phyloP scores from a whole-genome alignment of 192 early-diverging fungal genomes.

The Haplosporangium gracile region DNA sequence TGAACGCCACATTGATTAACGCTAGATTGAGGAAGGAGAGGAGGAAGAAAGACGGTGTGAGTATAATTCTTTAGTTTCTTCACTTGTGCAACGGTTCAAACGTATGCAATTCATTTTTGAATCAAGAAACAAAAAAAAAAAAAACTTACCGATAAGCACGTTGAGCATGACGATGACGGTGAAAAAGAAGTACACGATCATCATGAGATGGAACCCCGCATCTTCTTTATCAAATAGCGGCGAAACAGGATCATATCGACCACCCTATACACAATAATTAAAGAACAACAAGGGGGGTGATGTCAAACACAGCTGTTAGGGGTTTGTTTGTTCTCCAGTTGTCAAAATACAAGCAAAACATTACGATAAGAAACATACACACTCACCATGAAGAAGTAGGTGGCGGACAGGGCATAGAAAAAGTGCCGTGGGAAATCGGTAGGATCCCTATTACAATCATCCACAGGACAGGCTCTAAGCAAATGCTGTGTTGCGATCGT shows the following conservation, averaged over 20 bases:
- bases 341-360: background rate
- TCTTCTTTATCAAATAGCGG: slow-evolving; percentile 5
- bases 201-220: slow-evolving; percentile 14
- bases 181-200: slow-evolving; percentile 31
- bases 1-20: slow-evolving; percentile 37
- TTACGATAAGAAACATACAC: background rate
- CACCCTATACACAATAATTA: slow-evolving; percentile 14
- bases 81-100: background rate
- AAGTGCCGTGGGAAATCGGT: slow-evolving; percentile 1
- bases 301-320: too few relatives aligned
- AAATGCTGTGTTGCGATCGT: slow-evolving; percentile 9
- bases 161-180: slow-evolving; percentile 36
- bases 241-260: slow-evolving; percentile 25
- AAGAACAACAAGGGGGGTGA: background rate
- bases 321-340: background rate
- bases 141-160: slow-evolving; percentile 28
- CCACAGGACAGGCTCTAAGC: background rate
- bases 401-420: slow-evolving; percentile 1
- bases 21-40: slow-evolving; percentile 3
- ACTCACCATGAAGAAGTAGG: slow-evolving; percentile 21
- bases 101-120: background rate
- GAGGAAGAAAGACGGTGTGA: background rate
- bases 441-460: background rate
- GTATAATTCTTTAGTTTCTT: background rate
- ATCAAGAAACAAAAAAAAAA: background rate